Evolutionary conservation across 2,329 filamentous ascomycete species (phyloP), one percentile per base, ranked within the genome.

Genomic region (Mycocentrospora acerina): DNA sequence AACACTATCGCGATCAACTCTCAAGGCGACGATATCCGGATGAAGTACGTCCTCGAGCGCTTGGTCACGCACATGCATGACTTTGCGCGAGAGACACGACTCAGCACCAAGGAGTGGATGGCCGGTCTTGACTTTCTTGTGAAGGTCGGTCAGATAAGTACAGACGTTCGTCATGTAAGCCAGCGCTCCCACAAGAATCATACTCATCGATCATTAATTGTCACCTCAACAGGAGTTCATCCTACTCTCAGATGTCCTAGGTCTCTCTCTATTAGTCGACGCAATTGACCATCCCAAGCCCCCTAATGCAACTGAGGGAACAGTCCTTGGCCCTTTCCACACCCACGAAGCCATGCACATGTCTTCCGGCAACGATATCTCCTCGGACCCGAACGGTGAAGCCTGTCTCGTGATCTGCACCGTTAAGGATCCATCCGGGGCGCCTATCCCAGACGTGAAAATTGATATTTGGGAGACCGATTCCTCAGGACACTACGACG

Each of bases 381-480:
- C 82, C 2, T 79, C 81, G 39, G 86, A 90, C 54, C 78, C 82
- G 0, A 71, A 79, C 22, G 88, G 88, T 33, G 78, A 85, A 50
- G 79, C 84, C 0, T 78, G 88, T 48, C 76, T 91, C 12, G 84
- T 86, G 4, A 62, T 89, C n/a, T 90, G 87, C 71, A 85, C 76
- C 0, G 71, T 91, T 40, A 80, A 77, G 46, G 84, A 88, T 62
- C 80, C 78, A 0, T 27, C 67, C 1, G 86, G 85, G 1, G 73
- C 71, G 1, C 82, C 87, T 0, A 72, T 93, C 19, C 46, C 70
- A 2, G 80, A 73, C 31, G 86, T 83, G 19, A 87, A 83, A 60
- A 78, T 91, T 46, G 87, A 93, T 64, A 83, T 93, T 49, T 93
- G 88, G 88, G 87, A 91, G 70, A 89, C 87, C 7, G 88, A 91